phyloP scores from a whole-genome alignment of 768 basidiomycete genomes.

The Suillus occidentalis region DNA sequence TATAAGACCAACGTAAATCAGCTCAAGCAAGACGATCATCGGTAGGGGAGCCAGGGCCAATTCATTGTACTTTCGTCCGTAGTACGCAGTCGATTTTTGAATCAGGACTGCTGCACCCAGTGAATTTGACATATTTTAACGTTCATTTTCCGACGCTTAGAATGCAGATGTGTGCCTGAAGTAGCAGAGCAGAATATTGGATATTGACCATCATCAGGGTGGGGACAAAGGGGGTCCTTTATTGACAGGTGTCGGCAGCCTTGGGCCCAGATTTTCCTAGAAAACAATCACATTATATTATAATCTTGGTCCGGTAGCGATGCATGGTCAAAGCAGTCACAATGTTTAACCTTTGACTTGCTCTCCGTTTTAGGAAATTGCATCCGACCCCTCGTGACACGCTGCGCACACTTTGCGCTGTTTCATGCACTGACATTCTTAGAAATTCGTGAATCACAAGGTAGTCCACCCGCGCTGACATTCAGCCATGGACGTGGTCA shows the following conservation, averaged over 20 bases:
- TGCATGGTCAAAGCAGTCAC: not conserved
- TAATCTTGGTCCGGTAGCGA: not conserved
- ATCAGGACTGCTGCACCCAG: not conserved
- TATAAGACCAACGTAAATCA: not conserved
- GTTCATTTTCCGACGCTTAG: constrained; percentile 4
- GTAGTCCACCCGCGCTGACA: not conserved
- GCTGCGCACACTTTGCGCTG: not conserved
- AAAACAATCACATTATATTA: not conserved
- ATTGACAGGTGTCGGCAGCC: not conserved
- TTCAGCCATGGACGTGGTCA: constrained; percentile 83
- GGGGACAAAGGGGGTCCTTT: not conserved
- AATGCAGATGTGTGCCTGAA: not conserved
- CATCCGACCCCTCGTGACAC: not conserved
- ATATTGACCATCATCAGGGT: not conserved
- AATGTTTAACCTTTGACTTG: not conserved
- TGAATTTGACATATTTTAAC: not conserved
- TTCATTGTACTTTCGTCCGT: not conserved
- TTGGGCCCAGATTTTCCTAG: not conserved
- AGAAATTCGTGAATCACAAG: not conserved
- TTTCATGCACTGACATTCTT: not conserved
- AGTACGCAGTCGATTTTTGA: not conserved
- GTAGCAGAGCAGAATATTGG: too few relatives aligned
- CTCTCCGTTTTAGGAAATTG: not conserved
- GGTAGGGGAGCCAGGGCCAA: not conserved
- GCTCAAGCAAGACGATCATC: not conserved